phyloP scores from a whole-genome alignment of 176 grass and related monocot species.

The Musa itinerans region DNA sequence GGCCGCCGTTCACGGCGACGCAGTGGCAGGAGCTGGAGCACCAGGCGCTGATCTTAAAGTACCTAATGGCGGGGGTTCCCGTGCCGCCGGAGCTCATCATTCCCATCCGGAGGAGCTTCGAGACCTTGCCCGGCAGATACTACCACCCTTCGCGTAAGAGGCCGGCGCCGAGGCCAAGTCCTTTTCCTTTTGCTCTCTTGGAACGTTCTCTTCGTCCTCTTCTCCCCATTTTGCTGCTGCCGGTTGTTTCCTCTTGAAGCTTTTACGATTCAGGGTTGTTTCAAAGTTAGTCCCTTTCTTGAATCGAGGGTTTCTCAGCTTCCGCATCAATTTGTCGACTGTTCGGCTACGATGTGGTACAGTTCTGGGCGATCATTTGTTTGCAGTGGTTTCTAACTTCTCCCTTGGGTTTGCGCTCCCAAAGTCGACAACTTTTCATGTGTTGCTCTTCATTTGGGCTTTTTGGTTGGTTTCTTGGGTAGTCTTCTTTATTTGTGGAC shows the following conservation, averaged over 20 bases:
- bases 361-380: not conserved
- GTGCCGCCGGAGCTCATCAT: constrained; percentile 89
- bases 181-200: too few relatives aligned
- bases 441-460: not conserved
- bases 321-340: not conserved
- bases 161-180: not conserved
- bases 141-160: constrained; percentile 71
- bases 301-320: not conserved
- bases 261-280: not conserved
- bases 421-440: not conserved
- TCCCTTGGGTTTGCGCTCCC: constrained; percentile 4
- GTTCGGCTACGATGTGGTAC: not conserved
- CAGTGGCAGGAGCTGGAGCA: constrained; percentile 98
- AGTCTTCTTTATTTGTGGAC: not conserved
- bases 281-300: not conserved
- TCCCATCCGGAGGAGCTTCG: constrained; percentile 60
- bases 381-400: not conserved
- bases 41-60: constrained; percentile 95
- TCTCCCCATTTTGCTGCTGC: not conserved
- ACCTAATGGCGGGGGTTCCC: constrained; percentile 80
- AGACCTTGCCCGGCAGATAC: constrained; percentile 40
- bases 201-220: not conserved
- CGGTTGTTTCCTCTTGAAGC: not conserved
- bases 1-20: constrained; percentile 56
- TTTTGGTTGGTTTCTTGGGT: not conserved